These are phyloP conservation scores for Quercus phellos DNA, from an alignment of 331 rosid species.

Conservation along the genomic window DNA sequence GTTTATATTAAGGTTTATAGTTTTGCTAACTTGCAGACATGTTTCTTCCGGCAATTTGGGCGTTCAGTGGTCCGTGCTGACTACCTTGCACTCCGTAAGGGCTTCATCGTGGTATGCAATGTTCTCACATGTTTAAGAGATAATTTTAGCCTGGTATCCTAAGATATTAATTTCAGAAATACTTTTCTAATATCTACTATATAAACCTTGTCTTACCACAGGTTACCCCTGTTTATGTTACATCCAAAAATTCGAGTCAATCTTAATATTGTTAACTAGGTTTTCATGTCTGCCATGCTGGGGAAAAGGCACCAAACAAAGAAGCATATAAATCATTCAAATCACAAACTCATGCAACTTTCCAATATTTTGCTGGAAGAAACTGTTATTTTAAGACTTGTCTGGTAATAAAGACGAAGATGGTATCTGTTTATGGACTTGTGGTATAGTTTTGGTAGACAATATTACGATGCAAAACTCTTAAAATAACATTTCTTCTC, in stretches of 20 bases:
- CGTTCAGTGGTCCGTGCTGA: slow-evolving; percentile 80
- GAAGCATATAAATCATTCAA: neutral
- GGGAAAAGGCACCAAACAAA: neutral
- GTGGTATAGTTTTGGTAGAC: neutral
- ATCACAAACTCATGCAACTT: neutral
- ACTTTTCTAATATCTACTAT: neutral
- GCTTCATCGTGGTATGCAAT: slow-evolving; percentile 73
- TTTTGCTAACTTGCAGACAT: slow-evolving; percentile 52
- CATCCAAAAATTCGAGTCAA: neutral
- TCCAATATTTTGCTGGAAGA: neutral
- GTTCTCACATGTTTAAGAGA: neutral
- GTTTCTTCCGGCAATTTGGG: slow-evolving; percentile 93
- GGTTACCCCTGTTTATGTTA: neutral
- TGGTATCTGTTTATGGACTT: neutral
- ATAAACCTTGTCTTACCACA: neutral
- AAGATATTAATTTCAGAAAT: neutral
- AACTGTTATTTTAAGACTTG: neutral
- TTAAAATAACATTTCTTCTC: neutral
- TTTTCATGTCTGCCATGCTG: neutral
- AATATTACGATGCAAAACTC: neutral
- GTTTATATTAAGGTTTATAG: slow-evolving; percentile 8
- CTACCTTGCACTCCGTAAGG: slow-evolving; percentile 85
- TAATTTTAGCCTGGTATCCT: neutral
- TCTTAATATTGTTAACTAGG: neutral
- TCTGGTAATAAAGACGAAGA: neutral